Evolutionary conservation across 306 rosid species (phyloP).

Genomic region (Boehmeria nivea): DNA sequence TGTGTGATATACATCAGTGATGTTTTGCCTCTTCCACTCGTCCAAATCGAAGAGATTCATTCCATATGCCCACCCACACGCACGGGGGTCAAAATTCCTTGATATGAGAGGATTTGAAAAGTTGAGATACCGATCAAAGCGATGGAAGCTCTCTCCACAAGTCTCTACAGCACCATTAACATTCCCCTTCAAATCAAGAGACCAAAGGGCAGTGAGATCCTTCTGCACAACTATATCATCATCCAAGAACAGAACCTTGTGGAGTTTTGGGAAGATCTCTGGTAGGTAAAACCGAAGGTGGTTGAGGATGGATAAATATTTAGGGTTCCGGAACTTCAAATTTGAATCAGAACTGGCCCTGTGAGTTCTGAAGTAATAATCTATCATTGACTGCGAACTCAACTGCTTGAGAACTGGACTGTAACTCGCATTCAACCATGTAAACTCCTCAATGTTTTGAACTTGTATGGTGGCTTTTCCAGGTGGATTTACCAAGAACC

Average conservation of each 20-base stretch:
- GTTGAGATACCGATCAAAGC: slow-evolving; percentile 91
- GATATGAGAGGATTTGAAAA: slow-evolving; percentile 92
- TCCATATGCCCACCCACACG: slow-evolving; percentile 99
- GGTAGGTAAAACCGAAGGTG: slow-evolving; percentile 99
- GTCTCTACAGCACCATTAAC: slow-evolving; percentile 99
- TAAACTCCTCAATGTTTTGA: slow-evolving; percentile 81
- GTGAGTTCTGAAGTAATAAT: slow-evolving; percentile 88
- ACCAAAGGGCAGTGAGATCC: slow-evolving; percentile 86
- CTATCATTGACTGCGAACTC: slow-evolving; percentile 79
- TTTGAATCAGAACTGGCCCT: slow-evolving; percentile 75
- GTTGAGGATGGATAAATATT: slow-evolving; percentile 89
- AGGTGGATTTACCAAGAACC: slow-evolving; percentile 84
- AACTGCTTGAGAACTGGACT: slow-evolving; percentile 96
- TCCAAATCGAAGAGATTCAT: slow-evolving; percentile 91
- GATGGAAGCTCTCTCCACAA: slow-evolving; percentile 93
- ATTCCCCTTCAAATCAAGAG: slow-evolving; percentile 73
- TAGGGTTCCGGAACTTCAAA: slow-evolving; percentile 87
- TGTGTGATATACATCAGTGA: slow-evolving; percentile 81
- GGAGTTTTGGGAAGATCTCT: slow-evolving; percentile 85
- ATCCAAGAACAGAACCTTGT: slow-evolving; percentile 85
- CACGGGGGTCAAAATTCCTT: slow-evolving; percentile 77
- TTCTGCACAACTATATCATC: slow-evolving; percentile 94
- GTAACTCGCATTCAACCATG: slow-evolving; percentile 94
- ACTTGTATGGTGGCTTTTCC: slow-evolving; percentile 82
- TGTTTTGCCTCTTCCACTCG: slow-evolving; percentile 93